phyloP scores from a whole-genome alignment of 805 yeast species.

The Cyberlindnera misumaiensis region DNA sequence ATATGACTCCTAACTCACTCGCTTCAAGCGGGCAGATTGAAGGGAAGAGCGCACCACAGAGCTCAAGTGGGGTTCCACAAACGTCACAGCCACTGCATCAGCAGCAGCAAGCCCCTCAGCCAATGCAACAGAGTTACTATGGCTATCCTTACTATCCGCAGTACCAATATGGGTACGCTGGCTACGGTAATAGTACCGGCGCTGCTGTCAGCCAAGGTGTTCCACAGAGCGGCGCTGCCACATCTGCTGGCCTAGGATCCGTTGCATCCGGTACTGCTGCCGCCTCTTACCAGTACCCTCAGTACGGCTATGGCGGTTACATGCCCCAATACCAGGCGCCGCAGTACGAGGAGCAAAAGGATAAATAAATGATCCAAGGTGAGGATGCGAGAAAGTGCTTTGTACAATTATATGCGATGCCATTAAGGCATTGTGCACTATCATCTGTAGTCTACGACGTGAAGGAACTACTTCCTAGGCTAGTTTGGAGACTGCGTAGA shows the following conservation, averaged over 20 bases:
- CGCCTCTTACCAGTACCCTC: conserved; percentile 17
- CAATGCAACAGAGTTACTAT: conserved; percentile 10
- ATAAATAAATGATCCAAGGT: conserved; percentile 7
- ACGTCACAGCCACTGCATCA: conserved; percentile 2
- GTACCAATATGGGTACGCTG: conserved; percentile 13
- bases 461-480: no score
- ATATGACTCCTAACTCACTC: conserved; percentile 19
- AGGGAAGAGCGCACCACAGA: conserved; percentile 4
- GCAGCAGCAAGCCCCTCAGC: conserved; percentile 4
- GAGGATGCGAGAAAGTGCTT: no score
- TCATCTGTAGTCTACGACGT: no score
- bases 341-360: conserved; percentile 21
- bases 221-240: conserved; percentile 1
- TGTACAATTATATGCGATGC: no score
- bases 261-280: conserved; percentile 2
- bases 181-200: conserved; percentile 2
- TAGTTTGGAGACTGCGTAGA: no score
- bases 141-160: conserved; percentile 13
- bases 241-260: background rate
- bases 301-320: conserved; percentile 20
- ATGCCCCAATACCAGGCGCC: conserved; percentile 20
- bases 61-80: background rate
- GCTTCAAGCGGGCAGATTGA: conserved; percentile 12
- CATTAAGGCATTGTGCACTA: no score
- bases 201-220: background rate